These are phyloP conservation scores for Colletotrichum godetiae DNA, from an alignment of 2,329 filamentous ascomycete species.

Conservation along the genomic window DNA sequence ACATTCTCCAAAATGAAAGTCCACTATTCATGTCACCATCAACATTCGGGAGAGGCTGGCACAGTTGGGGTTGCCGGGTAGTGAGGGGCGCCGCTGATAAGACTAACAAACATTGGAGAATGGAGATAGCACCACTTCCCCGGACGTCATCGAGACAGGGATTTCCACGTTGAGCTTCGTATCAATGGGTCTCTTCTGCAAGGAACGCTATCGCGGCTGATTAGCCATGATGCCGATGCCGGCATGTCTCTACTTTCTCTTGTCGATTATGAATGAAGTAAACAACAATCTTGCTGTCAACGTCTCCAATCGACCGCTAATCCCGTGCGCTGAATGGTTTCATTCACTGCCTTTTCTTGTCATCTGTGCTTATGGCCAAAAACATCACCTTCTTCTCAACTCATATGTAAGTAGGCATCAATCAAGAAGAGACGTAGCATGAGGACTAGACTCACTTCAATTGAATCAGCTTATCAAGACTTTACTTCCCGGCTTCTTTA, in stretches of 20 bases:
- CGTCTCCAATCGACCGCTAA: not conserved
- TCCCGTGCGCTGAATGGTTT: too few relatives aligned
- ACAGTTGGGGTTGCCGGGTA: conserved; percentile 7
- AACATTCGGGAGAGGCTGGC: not conserved
- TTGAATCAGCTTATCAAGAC: too few relatives aligned
- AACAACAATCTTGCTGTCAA: not conserved
- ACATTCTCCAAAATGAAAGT: conserved; percentile 24
- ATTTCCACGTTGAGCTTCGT: not conserved
- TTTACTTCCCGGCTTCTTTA: too few relatives aligned
- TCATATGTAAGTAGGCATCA: too few relatives aligned
- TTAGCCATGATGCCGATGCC: not conserved
- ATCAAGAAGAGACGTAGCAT: too few relatives aligned
- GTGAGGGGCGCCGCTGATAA: conserved; percentile 30
- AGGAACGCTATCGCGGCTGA: not conserved
- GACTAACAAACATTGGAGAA: conserved; percentile 5
- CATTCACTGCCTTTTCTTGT: too few relatives aligned
- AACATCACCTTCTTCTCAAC: too few relatives aligned
- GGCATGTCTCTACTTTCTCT: not conserved
- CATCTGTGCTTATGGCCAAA: too few relatives aligned
- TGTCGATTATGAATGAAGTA: not conserved
- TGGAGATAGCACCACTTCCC: conserved; percentile 14
- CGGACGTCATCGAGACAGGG: conserved; percentile 9
- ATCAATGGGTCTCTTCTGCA: not conserved
- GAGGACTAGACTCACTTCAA: too few relatives aligned
- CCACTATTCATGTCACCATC: conserved; percentile 34